Base-by-base conservation (phyloP, 148 eudicot species). In the Fagopyrum homotropicum region DNA sequence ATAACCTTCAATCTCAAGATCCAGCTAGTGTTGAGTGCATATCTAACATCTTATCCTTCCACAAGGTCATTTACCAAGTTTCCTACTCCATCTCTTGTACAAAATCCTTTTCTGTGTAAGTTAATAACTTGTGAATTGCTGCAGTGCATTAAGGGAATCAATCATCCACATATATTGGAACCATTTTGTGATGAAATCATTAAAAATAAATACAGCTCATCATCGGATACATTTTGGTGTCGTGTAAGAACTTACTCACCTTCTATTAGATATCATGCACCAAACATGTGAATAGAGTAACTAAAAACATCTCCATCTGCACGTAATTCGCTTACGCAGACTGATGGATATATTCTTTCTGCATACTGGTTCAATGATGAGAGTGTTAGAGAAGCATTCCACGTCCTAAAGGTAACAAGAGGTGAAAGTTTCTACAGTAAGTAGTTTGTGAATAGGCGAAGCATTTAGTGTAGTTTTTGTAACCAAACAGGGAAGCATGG, bases 341-440 rank as follows among this genome's bases (percentile, higher is more conserved):
- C 29, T 56, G 75, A 72, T 73, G 81, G 79, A 35, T 79, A 79
- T 64, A 26, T 56, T 50, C 77, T 80, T 55, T 51, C 79, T 17
- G 12, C 35, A 52, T 29, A 47, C 61, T 85, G 85, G 85, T 50
- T 74, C 45, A 77, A 78, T 22, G 73, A 82, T 17, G 45, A 60
- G 22, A 76, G 73, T 26, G 85, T 85, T 14, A 83, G 71, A 66
- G 75, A 79, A 61, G 83, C 83, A 0, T 73, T 85, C 15, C 80
- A 75, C 55, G 46, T 85, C 4, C 57, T 73, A 57, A 66, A 80
- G 85, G 87, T 82, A 77, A 30, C 54, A 46, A 48, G 50, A 30
- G 35, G 2, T 30, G 35, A 1, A 30, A 30, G 1, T 30, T 30
- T 30, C 35, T 30, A 30, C 35, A 30, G 2, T 30, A 30, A 30